A percentile compares a stretch with the other conserved stretches of the same genome.
Conservation (phyloP, 805 yeast genomes). For the Yarrowia hollandica region DNA sequence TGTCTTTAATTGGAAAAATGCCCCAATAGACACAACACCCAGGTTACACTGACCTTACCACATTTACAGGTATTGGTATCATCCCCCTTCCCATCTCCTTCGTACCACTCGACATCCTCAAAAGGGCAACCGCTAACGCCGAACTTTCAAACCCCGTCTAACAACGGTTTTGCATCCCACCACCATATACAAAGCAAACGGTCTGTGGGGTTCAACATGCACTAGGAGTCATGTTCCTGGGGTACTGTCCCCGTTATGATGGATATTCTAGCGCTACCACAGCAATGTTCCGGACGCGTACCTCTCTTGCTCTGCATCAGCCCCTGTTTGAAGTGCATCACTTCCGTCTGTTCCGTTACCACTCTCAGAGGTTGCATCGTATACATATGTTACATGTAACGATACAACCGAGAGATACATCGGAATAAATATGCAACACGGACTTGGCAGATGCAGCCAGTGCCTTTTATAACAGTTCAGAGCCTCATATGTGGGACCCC, state of each 20-base stretch:
- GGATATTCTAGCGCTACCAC: too few species aligned
- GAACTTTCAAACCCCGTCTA: conserved; percentile 13
- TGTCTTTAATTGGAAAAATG: too few species aligned
- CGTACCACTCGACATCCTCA: not conserved
- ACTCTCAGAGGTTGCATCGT: not conserved
- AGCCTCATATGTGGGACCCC: too few species aligned
- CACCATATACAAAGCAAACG: conserved; percentile 13
- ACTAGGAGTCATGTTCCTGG: conserved; percentile 4
- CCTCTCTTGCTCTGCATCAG: too few species aligned
- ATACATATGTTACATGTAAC: conserved; percentile 18
- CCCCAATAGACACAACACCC: too few species aligned
- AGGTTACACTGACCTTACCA: too few species aligned
- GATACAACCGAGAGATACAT: not conserved
- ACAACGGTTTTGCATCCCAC: conserved; percentile 3
- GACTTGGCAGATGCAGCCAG: too few species aligned
- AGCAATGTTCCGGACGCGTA: too few species aligned
- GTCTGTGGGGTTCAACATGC: conserved; percentile 6
- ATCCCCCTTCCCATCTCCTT: too few species aligned
- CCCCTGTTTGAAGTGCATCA: not conserved
- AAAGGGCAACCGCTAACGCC: conserved; percentile 13
- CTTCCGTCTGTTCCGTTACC: conserved; percentile 7
- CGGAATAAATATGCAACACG: not conserved
- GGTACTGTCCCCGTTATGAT: too few species aligned
- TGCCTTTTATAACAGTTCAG: too few species aligned
- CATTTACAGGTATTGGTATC: not conserved